Percentiles rank a stretch among this genome's conserved stretches.
phyloP scores from a whole-genome alignment of 2,329 filamentous ascomycete genomes.

The Stemphylium vesicarium region DNA sequence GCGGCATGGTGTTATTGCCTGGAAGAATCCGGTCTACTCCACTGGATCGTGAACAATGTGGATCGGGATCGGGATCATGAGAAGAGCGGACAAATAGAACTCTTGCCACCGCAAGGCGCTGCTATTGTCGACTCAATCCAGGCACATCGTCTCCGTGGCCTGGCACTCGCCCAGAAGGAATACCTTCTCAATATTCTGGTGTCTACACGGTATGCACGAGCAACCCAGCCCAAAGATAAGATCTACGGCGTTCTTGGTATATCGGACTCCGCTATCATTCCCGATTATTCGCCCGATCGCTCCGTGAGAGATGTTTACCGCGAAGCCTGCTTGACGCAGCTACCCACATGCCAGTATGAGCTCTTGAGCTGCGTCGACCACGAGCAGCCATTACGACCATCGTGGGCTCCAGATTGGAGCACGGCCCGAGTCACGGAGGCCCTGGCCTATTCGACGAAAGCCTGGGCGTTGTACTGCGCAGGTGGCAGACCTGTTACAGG shows the following conservation, averaged over 20 bases:
- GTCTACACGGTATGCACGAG: constrained; percentile 29
- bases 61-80: constrained; percentile 6
- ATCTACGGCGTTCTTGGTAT: constrained; percentile 34
- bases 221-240: constrained; percentile 33
- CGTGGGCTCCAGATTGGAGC: constrained; percentile 37
- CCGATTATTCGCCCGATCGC: constrained; percentile 20
- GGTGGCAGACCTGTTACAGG: constrained; percentile 9
- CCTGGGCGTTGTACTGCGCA: constrained; percentile 24
- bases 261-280: constrained; percentile 14
- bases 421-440: constrained; percentile 25
- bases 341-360: constrained; percentile 15
- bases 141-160: constrained; percentile 12
- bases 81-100: not conserved
- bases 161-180: constrained; percentile 1
- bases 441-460: constrained; percentile 29
- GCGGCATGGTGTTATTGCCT: constrained; percentile 24
- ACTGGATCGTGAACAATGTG: constrained; percentile 11
- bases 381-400: constrained; percentile 23
- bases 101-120: constrained; percentile 10
- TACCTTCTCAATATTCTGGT: constrained; percentile 22
- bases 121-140: constrained; percentile 17
- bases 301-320: constrained; percentile 26
- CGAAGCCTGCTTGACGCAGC: constrained; percentile 18
- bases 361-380: constrained; percentile 33
- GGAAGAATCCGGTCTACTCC: constrained; percentile 15